Evolutionary conservation across 2,329 filamentous ascomycete species (phyloP).

Genomic region (Ophiostoma perfectum): DNA sequence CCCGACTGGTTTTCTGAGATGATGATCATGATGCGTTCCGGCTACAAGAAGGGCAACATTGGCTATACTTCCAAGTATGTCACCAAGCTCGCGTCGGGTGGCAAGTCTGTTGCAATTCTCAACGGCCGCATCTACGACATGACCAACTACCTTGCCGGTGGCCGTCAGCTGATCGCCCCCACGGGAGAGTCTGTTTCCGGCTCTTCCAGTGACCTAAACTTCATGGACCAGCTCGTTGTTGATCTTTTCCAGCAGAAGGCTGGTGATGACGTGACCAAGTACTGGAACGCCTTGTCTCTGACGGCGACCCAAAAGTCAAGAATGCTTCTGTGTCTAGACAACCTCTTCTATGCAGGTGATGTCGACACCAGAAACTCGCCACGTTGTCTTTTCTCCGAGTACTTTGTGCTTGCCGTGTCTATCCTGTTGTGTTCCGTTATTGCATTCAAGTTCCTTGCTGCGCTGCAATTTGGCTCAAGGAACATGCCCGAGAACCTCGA

Average conservation of each 20-base stretch:
- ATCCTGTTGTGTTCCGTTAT: conserved; percentile 75
- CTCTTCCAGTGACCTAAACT: conserved; percentile 52
- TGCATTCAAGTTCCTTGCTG: conserved; percentile 93
- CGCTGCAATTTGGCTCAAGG: conserved; percentile 86
- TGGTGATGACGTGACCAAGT: conserved; percentile 75
- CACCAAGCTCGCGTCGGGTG: conserved; percentile 59
- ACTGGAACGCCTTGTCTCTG: conserved; percentile 68
- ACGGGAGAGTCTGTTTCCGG: conserved; percentile 46
- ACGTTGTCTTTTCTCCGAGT: conserved; percentile 80
- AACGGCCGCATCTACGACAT: conserved; percentile 80
- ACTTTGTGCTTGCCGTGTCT: conserved; percentile 82
- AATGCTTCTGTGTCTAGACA: conserved; percentile 82
- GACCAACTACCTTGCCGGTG: conserved; percentile 73
- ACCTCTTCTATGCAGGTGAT: conserved; percentile 89
- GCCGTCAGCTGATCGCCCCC: conserved; percentile 58
- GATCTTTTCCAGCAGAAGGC: conserved; percentile 69
- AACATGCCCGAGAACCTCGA: conserved; percentile 92
- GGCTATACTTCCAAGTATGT: conserved; percentile 79
- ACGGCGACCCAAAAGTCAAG: conserved; percentile 47
- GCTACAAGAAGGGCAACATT: conserved; percentile 80
- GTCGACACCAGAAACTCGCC: conserved; percentile 85
- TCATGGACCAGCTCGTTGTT: conserved; percentile 73
- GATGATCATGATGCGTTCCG: conserved; percentile 68
- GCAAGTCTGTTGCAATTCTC: conserved; percentile 69
- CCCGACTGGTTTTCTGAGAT: conserved; percentile 91